Evolutionary conservation across 139 green algal species (phyloP).

Genomic region (Chlorella sp.): DNA sequence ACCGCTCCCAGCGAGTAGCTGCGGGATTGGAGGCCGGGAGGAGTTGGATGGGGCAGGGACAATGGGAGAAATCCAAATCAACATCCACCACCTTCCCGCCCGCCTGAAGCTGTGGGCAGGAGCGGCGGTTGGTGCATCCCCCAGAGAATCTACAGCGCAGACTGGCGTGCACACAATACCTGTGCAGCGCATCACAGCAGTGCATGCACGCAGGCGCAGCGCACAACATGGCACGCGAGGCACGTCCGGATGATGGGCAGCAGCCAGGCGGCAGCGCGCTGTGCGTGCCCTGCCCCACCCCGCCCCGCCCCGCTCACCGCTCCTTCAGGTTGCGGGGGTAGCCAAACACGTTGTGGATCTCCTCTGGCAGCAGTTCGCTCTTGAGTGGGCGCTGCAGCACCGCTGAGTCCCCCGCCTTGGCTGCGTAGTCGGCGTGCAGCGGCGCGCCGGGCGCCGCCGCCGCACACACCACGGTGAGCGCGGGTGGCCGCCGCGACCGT

Average conservation of each 20-base stretch:
- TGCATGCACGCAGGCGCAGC: too few species aligned
- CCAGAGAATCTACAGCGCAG: neutral
- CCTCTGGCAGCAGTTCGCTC: slow-evolving; percentile 63
- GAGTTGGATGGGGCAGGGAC: too few species aligned
- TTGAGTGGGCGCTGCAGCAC: slow-evolving; percentile 79
- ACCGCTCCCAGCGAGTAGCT: slow-evolving; percentile 80
- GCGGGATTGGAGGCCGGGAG: neutral
- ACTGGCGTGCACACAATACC: neutral
- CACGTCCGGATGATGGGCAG: too few species aligned
- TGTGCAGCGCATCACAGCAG: neutral
- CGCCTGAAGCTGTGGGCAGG: too few species aligned
- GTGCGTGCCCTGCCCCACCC: too few species aligned
- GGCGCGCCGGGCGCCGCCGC: slow-evolving; percentile 6
- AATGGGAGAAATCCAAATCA: too few species aligned
- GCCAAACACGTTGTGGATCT: slow-evolving; percentile 83
- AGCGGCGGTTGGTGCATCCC: too few species aligned
- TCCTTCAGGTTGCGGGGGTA: slow-evolving; percentile 70
- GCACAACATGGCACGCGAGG: too few species aligned
- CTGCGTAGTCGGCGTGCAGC: slow-evolving; percentile 69
- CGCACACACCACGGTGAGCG: neutral
- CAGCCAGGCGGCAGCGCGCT: too few species aligned
- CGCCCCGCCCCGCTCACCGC: slow-evolving; percentile 16
- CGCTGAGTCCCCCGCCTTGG: slow-evolving; percentile 72
- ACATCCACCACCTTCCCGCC: too few species aligned
- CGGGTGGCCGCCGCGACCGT: neutral